phyloP scores from a whole-genome alignment of 2,329 filamentous ascomycete genomes.

The Macrophomina pseudophaseolina region DNA sequence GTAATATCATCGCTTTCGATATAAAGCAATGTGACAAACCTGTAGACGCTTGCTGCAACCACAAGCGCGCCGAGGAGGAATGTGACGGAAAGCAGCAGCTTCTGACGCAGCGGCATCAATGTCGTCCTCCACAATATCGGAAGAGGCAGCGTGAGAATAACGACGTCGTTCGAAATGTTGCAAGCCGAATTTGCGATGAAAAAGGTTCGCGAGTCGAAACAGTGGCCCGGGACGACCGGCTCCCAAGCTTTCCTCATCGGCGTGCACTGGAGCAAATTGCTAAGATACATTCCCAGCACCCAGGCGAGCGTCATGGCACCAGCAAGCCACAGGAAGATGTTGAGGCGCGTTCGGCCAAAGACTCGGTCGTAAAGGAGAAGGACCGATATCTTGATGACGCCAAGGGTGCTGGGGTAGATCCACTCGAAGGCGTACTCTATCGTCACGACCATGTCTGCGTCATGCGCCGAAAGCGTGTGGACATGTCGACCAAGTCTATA shows the following conservation, averaged over 20 bases:
- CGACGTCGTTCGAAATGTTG: background rate
- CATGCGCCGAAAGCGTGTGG: background rate
- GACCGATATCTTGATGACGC: background rate
- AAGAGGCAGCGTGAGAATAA: background rate
- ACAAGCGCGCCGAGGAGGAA: background rate
- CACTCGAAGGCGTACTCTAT: constrained; percentile 4
- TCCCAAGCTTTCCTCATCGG: background rate
- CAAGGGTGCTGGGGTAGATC: background rate
- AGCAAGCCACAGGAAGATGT: background rate
- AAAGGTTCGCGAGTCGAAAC: background rate
- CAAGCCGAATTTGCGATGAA: background rate
- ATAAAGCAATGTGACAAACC: background rate
- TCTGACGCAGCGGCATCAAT: background rate
- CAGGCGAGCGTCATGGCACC: background rate
- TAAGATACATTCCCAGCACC: background rate
- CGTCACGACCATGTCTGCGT: background rate
- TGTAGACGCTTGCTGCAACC: background rate
- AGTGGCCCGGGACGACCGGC: background rate
- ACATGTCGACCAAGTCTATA: background rate
- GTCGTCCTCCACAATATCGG: background rate
- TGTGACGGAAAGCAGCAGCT: background rate
- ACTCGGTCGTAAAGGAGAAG: background rate
- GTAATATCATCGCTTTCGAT: background rate
- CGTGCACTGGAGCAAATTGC: background rate
- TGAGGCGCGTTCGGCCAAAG: constrained; percentile 1